phyloP scores from a whole-genome alignment of 768 basidiomycete genomes.

The Lyophyllum semitale region DNA sequence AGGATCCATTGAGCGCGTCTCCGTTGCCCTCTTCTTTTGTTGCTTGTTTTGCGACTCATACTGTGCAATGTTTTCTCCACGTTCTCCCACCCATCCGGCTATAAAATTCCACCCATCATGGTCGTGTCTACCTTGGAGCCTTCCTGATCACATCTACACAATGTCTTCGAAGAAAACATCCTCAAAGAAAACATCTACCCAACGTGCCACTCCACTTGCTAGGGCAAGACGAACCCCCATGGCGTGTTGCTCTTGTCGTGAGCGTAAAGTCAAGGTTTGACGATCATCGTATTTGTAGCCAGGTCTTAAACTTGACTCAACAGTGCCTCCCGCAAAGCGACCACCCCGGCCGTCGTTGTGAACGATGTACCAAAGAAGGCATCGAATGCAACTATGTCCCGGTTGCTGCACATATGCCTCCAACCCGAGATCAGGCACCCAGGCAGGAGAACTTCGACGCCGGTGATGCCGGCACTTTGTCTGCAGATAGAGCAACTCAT shows the following conservation, averaged over 20 bases:
- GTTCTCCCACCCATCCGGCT: constrained; percentile 3
- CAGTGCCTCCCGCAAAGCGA: constrained; percentile 29
- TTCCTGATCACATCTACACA: not conserved
- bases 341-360: constrained; percentile 32
- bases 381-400: constrained; percentile 44
- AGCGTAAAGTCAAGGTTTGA: constrained; percentile 54
- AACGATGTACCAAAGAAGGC: constrained; percentile 39
- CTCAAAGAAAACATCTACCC: not conserved
- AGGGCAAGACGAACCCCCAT: constrained; percentile 43
- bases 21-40: not conserved
- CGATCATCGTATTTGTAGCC: constrained; percentile 4
- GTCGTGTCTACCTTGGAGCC: not conserved
- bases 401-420: constrained; percentile 31
- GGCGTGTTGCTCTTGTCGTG: constrained; percentile 57
- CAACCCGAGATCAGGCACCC: not conserved
- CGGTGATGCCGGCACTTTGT: not conserved
- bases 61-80: not conserved
- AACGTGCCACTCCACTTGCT: constrained; percentile 7
- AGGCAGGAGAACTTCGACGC: not conserved
- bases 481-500: constrained; percentile 1
- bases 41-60: not conserved
- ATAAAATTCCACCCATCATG: constrained; percentile 1
- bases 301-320: not conserved
- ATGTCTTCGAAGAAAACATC: not conserved
- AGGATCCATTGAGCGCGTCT: not conserved